These are phyloP conservation scores for Starmerella floris DNA, from an alignment of 805 yeast species.

Conservation along the genomic window DNA sequence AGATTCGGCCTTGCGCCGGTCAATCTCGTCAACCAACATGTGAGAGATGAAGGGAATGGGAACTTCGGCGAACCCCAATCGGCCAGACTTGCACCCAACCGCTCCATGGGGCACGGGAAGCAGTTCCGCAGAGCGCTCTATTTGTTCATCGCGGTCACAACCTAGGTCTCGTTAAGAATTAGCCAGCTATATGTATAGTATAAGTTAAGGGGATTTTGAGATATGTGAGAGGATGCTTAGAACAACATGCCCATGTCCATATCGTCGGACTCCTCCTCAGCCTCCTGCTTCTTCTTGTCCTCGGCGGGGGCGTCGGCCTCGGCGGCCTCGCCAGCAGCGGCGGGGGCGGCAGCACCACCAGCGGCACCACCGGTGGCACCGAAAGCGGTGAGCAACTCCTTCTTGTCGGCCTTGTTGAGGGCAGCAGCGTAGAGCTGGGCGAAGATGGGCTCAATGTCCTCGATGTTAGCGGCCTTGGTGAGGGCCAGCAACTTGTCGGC, in stretches of 20 bases:
- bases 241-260: constrained; percentile 92
- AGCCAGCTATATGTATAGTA: not conserved
- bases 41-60: too few species aligned
- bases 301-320: constrained; percentile 42
- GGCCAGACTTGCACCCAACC: too few species aligned
- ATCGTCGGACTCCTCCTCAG: constrained; percentile 37
- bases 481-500: constrained; percentile 69
- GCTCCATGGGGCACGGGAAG: too few species aligned
- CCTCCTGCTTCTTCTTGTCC: constrained; percentile 43
- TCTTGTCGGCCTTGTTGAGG: constrained; percentile 68
- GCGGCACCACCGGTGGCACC: constrained; percentile 56
- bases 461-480: constrained; percentile 71
- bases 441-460: constrained; percentile 47
- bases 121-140: too few species aligned
- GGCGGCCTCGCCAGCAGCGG: constrained; percentile 45
- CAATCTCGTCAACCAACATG: constrained; percentile 16
- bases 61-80: too few species aligned
- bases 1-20: not conserved
- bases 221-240: constrained; percentile 31
- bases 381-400: constrained; percentile 57
- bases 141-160: too few species aligned
- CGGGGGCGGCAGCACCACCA: constrained; percentile 52
- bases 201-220: not conserved
- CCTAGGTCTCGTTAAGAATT: too few species aligned
- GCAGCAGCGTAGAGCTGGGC: constrained; percentile 83